A percentile compares a stretch with the other conserved stretches of the same genome.
Conservation (phyloP, 352 stramenopile species). For the Phytopythium mirpurense region DNA sequence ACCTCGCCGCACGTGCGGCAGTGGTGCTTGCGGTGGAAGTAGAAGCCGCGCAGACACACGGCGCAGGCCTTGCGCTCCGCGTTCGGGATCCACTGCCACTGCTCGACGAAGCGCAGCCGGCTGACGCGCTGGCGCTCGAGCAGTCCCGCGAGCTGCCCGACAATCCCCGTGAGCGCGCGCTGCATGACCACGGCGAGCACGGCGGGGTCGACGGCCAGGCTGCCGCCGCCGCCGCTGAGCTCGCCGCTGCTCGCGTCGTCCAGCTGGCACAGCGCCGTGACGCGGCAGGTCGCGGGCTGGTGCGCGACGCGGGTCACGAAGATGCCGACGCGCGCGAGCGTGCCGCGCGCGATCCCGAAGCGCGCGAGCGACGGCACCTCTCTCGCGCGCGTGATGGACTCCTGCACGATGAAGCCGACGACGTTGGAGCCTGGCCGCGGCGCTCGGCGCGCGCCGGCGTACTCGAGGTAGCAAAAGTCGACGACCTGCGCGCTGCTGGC, state of each 20-base stretch:
- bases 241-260: slow-evolving; percentile 38
- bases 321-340: slow-evolving; percentile 53
- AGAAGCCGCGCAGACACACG: slow-evolving; percentile 67
- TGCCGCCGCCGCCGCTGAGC: not conserved
- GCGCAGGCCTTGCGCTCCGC: slow-evolving; percentile 63
- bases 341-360: slow-evolving; percentile 50
- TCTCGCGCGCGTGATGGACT: slow-evolving; percentile 53
- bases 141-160: slow-evolving; percentile 38
- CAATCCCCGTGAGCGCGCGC: slow-evolving; percentile 30
- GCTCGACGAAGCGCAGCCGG: slow-evolving; percentile 63
- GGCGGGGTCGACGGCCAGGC: slow-evolving; percentile 15
- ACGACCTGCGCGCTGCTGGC: slow-evolving; percentile 36
- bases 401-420: slow-evolving; percentile 69
- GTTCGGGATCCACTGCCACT: slow-evolving; percentile 78
- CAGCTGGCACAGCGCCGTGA: slow-evolving; percentile 72
- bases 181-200: slow-evolving; percentile 65
- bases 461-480: slow-evolving; percentile 76
- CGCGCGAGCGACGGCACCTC: slow-evolving; percentile 59
- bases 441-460: slow-evolving; percentile 50
- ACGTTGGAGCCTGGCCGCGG: slow-evolving; percentile 42
- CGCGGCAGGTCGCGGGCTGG: slow-evolving; percentile 45
- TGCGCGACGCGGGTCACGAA: slow-evolving; percentile 58
- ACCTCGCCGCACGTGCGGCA: slow-evolving; percentile 68
- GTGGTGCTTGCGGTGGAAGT: slow-evolving; percentile 71
- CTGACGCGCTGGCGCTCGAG: slow-evolving; percentile 65